phyloP scores from a whole-genome alignment of 805 yeast genomes.

The Allodekkera sacchari region DNA sequence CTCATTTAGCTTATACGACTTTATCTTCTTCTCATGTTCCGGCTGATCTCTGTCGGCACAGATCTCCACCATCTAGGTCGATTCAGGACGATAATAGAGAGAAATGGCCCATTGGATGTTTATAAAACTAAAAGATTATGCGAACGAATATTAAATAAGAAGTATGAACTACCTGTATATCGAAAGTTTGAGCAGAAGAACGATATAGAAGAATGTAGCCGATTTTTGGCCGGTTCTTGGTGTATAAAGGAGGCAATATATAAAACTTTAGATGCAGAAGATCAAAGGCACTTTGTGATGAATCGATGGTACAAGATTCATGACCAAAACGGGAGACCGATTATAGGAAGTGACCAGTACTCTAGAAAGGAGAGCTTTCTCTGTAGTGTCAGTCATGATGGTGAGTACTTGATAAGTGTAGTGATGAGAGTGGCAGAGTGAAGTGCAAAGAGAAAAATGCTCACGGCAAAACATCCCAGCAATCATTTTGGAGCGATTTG shows the following conservation, averaged over 20 bases:
- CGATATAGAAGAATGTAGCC: constrained; percentile 21
- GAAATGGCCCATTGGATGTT: constrained; percentile 24
- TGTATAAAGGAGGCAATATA: constrained; percentile 68
- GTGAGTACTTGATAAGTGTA: constrained; percentile 46
- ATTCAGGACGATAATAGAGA: constrained; percentile 32
- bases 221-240: constrained; percentile 53
- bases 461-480: no score
- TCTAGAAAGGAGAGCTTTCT: constrained; percentile 37
- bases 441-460: not conserved
- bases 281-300: constrained; percentile 49
- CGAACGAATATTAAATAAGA: constrained; percentile 42
- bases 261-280: constrained; percentile 42
- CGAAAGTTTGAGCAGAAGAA: constrained; percentile 5
- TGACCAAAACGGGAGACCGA: constrained; percentile 34
- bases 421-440: constrained; percentile 27
- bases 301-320: constrained; percentile 48
- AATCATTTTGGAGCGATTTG: no score
- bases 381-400: constrained; percentile 58
- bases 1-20: no score
- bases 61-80: constrained; percentile 45
- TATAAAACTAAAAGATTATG: constrained; percentile 31
- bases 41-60: constrained; percentile 44
- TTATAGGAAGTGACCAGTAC: constrained; percentile 27
- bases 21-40: no score
- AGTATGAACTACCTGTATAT: constrained; percentile 31